Conservation (phyloP, 2,329 filamentous ascomycete species). For the Podosphaera fusca region DNA sequence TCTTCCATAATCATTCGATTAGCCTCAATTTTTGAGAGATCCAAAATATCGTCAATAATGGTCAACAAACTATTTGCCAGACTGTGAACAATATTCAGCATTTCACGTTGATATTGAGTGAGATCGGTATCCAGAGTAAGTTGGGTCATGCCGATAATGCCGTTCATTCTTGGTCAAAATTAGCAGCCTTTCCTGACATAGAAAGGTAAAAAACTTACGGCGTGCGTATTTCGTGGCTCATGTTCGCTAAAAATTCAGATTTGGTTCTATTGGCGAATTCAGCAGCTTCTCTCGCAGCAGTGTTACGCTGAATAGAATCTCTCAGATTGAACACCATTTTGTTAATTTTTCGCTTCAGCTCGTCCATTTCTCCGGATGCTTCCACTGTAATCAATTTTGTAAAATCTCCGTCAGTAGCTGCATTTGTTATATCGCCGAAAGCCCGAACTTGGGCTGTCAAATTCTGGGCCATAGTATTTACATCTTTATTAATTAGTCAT, state of each 20-base stretch:
- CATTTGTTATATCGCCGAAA: constrained; percentile 95
- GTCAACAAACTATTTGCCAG: constrained; percentile 87
- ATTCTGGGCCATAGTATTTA: constrained; percentile 29
- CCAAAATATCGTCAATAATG: constrained; percentile 73
- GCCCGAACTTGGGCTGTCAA: constrained; percentile 91
- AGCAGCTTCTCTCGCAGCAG: constrained; percentile 80
- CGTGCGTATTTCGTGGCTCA: constrained; percentile 95
- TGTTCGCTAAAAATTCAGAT: constrained; percentile 94
- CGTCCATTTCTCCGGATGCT: constrained; percentile 96
- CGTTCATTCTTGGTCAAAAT: constrained; percentile 4
- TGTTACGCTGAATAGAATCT: constrained; percentile 93
- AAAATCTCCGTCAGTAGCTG: constrained; percentile 90
- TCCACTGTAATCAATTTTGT: constrained; percentile 92
- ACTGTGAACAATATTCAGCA: constrained; percentile 96
- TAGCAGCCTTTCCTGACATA: neutral
- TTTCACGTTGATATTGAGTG: constrained; percentile 86
- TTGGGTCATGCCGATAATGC: constrained; percentile 53
- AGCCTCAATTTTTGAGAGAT: constrained; percentile 68
- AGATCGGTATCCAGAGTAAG: constrained; percentile 86
- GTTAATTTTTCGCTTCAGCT: constrained; percentile 97
- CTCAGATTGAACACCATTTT: constrained; percentile 93
- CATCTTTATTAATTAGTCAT: constrained; percentile 6
- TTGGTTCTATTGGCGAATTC: constrained; percentile 96
- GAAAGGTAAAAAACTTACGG: constrained; percentile 25
- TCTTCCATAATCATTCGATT: constrained; percentile 97